These are phyloP conservation scores for Alternaria postmessia DNA, from an alignment of 2,329 filamentous ascomycete species.

Conservation along the genomic window DNA sequence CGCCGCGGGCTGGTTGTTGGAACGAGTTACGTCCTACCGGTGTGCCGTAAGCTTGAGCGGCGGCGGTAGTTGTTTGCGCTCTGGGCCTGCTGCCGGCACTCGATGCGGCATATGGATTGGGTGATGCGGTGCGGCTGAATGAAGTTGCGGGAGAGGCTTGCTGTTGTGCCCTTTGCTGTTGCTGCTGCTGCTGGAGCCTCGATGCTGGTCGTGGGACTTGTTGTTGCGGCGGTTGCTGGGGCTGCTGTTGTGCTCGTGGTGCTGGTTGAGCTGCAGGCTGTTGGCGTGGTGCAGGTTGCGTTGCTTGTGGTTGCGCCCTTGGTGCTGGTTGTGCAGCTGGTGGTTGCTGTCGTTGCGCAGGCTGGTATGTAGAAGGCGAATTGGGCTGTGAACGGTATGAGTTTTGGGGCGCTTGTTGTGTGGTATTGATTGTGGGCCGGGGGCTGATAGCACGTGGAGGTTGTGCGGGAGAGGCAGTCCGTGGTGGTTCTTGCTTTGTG, in stretches of 20 bases:
- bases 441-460: constrained; percentile 67
- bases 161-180: constrained; percentile 7
- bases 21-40: constrained; percentile 47
- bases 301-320: constrained; percentile 8
- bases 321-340: constrained; percentile 6
- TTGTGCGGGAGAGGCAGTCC: constrained; percentile 68
- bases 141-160: constrained; percentile 20
- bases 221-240: constrained; percentile 6
- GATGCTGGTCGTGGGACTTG: constrained; percentile 8
- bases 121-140: constrained; percentile 55
- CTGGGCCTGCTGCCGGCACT: constrained; percentile 42
- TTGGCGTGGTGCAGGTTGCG: constrained; percentile 13
- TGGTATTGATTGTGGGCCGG: constrained; percentile 61
- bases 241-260: constrained; percentile 1
- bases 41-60: constrained; percentile 43
- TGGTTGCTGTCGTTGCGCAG: constrained; percentile 10
- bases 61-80: constrained; percentile 48
- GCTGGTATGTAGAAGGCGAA: constrained; percentile 19
- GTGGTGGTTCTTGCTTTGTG: constrained; percentile 52
- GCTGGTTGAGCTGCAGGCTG: constrained; percentile 8
- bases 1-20: constrained; percentile 47
- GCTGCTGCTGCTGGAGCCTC: constrained; percentile 11
- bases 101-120: constrained; percentile 67
- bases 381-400: constrained; percentile 19
- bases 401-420: constrained; percentile 23